Percentiles rank a stretch among this genome's conserved stretches.
phyloP scores from a whole-genome alignment of 1,139 yeast genomes.

The Geotrichum carabidarum region DNA sequence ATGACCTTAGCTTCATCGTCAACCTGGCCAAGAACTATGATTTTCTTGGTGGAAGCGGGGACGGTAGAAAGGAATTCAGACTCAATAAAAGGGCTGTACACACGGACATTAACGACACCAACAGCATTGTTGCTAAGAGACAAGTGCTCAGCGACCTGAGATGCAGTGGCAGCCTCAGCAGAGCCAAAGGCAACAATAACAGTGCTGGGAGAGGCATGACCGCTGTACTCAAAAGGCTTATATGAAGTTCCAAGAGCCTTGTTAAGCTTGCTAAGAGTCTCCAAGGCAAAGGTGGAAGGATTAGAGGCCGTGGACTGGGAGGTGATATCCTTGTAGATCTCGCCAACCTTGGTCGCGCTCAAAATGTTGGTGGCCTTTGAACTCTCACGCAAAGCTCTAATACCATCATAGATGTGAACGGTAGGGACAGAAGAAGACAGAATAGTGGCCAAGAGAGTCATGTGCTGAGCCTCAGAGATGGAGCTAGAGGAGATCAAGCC shows the following conservation, averaged over 20 bases:
- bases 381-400: conserved; percentile 56
- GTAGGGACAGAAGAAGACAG: conserved; percentile 60
- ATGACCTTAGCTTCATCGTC: conserved; percentile 38
- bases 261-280: conserved; percentile 37
- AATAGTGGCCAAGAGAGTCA: conserved; percentile 61
- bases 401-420: conserved; percentile 74
- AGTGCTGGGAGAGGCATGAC: conserved; percentile 55
- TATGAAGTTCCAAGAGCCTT: conserved; percentile 54
- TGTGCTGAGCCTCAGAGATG: conserved; percentile 48
- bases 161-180: conserved; percentile 54
- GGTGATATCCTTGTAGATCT: conserved; percentile 41
- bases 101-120: conserved; percentile 69
- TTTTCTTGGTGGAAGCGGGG: conserved; percentile 53
- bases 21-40: conserved; percentile 62
- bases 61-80: conserved; percentile 54
- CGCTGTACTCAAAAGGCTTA: conserved; percentile 67
- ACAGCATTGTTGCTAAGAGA: conserved; percentile 39
- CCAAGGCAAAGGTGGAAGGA: conserved; percentile 15
- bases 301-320: conserved; percentile 14
- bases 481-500: conserved; percentile 70
- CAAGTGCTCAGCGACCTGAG: conserved; percentile 37
- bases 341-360: conserved; percentile 45
- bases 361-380: conserved; percentile 47
- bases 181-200: conserved; percentile 79
- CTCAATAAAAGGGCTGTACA: conserved; percentile 61